Base-by-base conservation (phyloP, 2,329 filamentous ascomycete species). In the Colletotrichum sp. region DNA sequence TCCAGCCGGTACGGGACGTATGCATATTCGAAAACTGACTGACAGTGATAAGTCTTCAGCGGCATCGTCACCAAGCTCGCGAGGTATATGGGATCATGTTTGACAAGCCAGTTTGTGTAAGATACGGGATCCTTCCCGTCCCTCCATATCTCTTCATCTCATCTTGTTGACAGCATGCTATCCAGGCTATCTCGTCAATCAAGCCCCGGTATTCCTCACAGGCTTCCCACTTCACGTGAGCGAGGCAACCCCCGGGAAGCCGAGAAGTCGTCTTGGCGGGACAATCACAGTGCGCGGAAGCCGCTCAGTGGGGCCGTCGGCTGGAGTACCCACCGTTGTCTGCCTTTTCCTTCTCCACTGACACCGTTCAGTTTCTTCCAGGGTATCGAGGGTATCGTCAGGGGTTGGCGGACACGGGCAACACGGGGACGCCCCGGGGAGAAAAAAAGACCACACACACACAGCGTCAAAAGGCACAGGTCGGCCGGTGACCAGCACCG, bases 211-310 rank as follows among this genome's bases (percentile, higher is more conserved):
- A 65, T 75, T 59, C 34, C 73, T 69, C 73, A 73, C 73, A 75
- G 69, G 10, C 26, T 64, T 73, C 56, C 73, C 73, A 68, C 73
- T 68, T 75, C 73, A 75, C 63, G 69, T 73, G 73, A 72, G 73
- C 56, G 24, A 66, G 38, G 55, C 63, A 56, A 62, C 63, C 43
- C 59, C 69, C 43, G 58, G 69, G 43, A 61, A 75, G 69, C 69
- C 63, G 73, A 75, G 24, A 56, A 12, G 34, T 32, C 38, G 48
- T 30, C 73, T 75, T 73, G 73, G 73, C 69, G 69, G 63, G 58
- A 68, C 34, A 73, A 73, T 75, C 73, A 75, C 69, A 73, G 69
- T 73, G 69, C 69, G 73, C 73, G 73, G 73, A 75, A 75, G 69
- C 63, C 63, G 73, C 63, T 59, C 58, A 68, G 73, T 36, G 73